These are phyloP conservation scores for Dendrobium chrysotoxum DNA, from an alignment of 106 monocot species.

Conservation along the genomic window DNA sequence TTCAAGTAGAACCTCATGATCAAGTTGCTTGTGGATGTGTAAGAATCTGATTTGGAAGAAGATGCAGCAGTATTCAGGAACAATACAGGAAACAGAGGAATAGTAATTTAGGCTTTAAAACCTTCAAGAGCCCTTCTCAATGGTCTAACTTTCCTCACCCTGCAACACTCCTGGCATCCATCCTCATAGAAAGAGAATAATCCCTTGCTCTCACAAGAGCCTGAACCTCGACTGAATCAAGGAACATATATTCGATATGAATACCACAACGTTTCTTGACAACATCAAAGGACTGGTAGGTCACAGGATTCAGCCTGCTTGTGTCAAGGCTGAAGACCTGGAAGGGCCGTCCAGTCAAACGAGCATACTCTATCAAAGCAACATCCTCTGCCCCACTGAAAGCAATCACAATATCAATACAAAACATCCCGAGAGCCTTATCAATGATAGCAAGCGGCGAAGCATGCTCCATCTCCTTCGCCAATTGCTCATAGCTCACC, in stretches of 20 bases:
- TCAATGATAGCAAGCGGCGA: slow-evolving; percentile 73
- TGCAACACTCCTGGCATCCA: slow-evolving; percentile 95
- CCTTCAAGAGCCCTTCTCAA: slow-evolving; percentile 77
- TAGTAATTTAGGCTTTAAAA: slow-evolving; percentile 87
- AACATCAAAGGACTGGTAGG: slow-evolving; percentile 65
- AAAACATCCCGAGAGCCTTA: slow-evolving; percentile 59
- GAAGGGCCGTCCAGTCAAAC: slow-evolving; percentile 77
- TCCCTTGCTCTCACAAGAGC: slow-evolving; percentile 81
- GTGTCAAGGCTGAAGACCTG: slow-evolving; percentile 96
- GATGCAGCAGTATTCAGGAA: too few species aligned
- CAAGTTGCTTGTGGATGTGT: too few species aligned
- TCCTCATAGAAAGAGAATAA: slow-evolving; percentile 97
- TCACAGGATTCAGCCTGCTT: slow-evolving; percentile 84
- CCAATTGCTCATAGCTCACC: slow-evolving; percentile 56
- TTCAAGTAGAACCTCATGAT: too few species aligned
- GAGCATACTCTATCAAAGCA: slow-evolving; percentile 81
- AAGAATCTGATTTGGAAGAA: too few species aligned
- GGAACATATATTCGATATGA: slow-evolving; percentile 94
- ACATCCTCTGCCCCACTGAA: slow-evolving; percentile 99
- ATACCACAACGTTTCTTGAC: slow-evolving; percentile 85
- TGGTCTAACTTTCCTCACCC: slow-evolving; percentile 79
- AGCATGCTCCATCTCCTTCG: slow-evolving; percentile 43
- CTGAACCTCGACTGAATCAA: slow-evolving; percentile 80
- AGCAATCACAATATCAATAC: slow-evolving; percentile 71
- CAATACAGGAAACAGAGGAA: too few species aligned